phyloP scores from a whole-genome alignment of 2,329 filamentous ascomycete genomes.

The Aspergillaceae sp. region DNA sequence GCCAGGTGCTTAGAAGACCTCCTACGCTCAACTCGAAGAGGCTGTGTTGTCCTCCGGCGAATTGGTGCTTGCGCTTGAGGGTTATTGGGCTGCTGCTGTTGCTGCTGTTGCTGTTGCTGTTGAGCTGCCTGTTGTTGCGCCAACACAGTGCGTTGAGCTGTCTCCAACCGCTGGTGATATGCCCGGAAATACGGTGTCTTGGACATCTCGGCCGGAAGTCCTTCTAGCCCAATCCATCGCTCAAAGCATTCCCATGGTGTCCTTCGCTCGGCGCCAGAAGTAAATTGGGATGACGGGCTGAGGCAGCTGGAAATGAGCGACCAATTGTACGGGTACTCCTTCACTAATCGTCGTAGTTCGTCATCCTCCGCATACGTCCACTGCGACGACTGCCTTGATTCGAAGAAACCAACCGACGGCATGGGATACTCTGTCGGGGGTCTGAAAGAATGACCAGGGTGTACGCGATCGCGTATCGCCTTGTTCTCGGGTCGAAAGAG shows the following conservation, averaged over 20 bases:
- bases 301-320: slow-evolving; percentile 81
- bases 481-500: slow-evolving; percentile 87
- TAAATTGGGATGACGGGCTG: slow-evolving; percentile 62
- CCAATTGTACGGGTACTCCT: slow-evolving; percentile 97
- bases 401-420: slow-evolving; percentile 85
- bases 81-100: slow-evolving; percentile 44
- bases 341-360: slow-evolving; percentile 72
- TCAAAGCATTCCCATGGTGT: slow-evolving; percentile 99
- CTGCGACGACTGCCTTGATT: slow-evolving; percentile 75
- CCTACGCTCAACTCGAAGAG: slow-evolving; percentile 76
- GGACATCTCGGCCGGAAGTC: slow-evolving; percentile 82
- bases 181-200: slow-evolving; percentile 92
- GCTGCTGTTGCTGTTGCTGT: slow-evolving; percentile 47
- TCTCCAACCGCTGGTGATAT: slow-evolving; percentile 55
- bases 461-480: slow-evolving; percentile 76
- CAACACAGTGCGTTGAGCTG: slow-evolving; percentile 52
- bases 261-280: slow-evolving; percentile 78
- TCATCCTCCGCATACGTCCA: slow-evolving; percentile 90
- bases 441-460: slow-evolving; percentile 84
- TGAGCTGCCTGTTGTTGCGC: slow-evolving; percentile 47
- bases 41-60: slow-evolving; percentile 63
- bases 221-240: slow-evolving; percentile 86
- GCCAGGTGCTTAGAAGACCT: slow-evolving; percentile 79
- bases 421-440: slow-evolving; percentile 87
- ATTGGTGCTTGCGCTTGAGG: slow-evolving; percentile 46